Evolutionary conservation across 257 asterid genomes (phyloP), one percentile per base, ranked within the genome.

Genomic region (Phtheirospermum japonicum): DNA sequence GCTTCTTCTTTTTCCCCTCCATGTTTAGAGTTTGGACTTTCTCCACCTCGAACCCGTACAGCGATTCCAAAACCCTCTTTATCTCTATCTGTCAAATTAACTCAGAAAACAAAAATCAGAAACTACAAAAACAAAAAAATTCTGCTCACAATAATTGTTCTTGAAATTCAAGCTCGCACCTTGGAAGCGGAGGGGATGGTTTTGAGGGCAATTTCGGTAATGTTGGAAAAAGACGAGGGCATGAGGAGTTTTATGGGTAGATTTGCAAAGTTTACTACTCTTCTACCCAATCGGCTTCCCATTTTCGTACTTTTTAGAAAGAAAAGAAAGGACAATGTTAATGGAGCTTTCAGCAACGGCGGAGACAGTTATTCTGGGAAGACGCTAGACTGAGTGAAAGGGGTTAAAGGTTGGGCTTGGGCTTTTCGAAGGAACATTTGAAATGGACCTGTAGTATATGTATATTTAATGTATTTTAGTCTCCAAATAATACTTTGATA

Each of bases 1-100:
- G 73, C 75, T 86, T 89, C 89, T 83, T 92, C 86, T 82, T 92
- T 82, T 92, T 92, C 0, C 99, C 99, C 4, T 83, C 97, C 99
- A 86, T 92, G 76, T 92, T 92, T 37, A 92, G 80, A 17, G 97
- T 92, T 45, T 78, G 75, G 23, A 92, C 99, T 63, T 85, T 82
- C 70, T 85, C 95, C 68, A 92, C 99, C 72, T 92, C 89, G 76
- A 89, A 89, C 12, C 99, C 97, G 71, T 92, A 89, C 46, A 92
- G 71, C 1, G 97, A 89, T 58, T 92, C 99, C 81, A 92, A 69
- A 17, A 89, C 96, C 84, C 90, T 85, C 80, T 83, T 89, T 16
- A 92, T 92, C 86, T 92, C 98, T 49, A 92, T 89, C 97, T 89
- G 82, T 71, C 54, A 56, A 65, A 30, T 31, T 16, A 36, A 68